A percentile compares a stretch with the other conserved stretches of the same genome.
phyloP scores from a whole-genome alignment of 2,329 filamentous ascomycete genomes.

The Arthroderma sp. region DNA sequence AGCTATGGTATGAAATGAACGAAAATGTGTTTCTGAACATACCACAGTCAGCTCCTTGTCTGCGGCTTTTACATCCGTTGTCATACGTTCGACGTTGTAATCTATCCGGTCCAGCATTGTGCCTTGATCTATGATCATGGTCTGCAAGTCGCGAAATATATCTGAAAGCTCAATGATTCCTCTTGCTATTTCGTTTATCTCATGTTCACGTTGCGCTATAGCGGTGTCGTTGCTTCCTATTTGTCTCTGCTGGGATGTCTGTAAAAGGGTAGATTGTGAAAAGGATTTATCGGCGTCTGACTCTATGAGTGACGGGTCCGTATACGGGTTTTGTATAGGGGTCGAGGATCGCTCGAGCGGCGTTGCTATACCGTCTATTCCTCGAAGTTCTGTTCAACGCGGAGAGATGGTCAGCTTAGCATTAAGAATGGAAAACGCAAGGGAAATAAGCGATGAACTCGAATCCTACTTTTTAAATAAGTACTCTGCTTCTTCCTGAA shows the following conservation, averaged over 20 bases:
- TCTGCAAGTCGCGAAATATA: constrained; percentile 90
- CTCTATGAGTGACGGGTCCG: constrained; percentile 78
- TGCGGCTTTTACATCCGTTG: constrained; percentile 80
- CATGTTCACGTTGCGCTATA: constrained; percentile 83
- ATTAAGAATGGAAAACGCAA: constrained; percentile 8
- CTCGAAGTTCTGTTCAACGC: constrained; percentile 50
- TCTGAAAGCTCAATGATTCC: constrained; percentile 95
- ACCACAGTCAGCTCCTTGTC: constrained; percentile 80
- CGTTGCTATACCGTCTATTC: constrained; percentile 50
- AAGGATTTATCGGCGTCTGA: constrained; percentile 88
- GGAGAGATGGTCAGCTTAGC: neutral
- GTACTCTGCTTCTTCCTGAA: constrained; percentile 97
- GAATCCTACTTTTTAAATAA: constrained; percentile 70
- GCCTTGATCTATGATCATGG: constrained; percentile 86
- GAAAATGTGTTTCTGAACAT: constrained; percentile 13
- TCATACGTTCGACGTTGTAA: constrained; percentile 95
- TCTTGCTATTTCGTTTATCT: constrained; percentile 96
- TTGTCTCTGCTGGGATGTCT: constrained; percentile 56
- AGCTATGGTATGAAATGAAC: neutral
- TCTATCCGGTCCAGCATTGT: constrained; percentile 90
- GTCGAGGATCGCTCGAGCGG: constrained; percentile 39
- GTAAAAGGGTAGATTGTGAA: constrained; percentile 76
- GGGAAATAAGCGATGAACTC: neutral
- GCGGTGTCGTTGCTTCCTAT: constrained; percentile 57
- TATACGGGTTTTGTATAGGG: constrained; percentile 51